A percentile compares a stretch with the other conserved stretches of the same genome.
Conservation (phyloP, 306 rosid species). For the Begonia loranthoides region DNA sequence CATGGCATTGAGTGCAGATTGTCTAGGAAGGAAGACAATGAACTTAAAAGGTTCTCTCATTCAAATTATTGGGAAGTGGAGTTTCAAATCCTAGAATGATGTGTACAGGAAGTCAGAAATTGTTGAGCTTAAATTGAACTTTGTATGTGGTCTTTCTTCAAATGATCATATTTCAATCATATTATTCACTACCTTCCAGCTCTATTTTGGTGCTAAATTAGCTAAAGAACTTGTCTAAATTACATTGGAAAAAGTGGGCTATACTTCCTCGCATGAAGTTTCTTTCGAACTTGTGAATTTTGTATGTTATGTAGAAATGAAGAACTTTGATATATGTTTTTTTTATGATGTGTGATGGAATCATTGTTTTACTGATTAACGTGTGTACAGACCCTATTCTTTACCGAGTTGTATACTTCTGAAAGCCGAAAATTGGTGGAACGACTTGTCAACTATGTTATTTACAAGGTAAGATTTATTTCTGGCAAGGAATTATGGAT, state of each 20-base stretch:
- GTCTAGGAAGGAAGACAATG: too few species aligned
- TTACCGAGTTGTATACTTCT: conserved; percentile 63
- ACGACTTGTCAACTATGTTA: conserved; percentile 73
- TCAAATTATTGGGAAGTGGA: too few species aligned
- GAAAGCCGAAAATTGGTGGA: conserved; percentile 74
- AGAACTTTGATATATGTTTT: not conserved
- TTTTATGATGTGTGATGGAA: not conserved
- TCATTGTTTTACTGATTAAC: not conserved
- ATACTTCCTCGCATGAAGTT: not conserved
- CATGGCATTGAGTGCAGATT: too few species aligned
- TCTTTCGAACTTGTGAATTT: not conserved
- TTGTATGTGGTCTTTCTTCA: too few species aligned
- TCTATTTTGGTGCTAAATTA: too few species aligned
- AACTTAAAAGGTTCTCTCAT: too few species aligned
- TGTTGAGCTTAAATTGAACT: too few species aligned
- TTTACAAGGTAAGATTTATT: conserved; percentile 61
- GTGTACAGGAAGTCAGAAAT: too few species aligned
- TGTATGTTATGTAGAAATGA: not conserved
- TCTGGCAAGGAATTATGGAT: not conserved
- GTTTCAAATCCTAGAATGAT: too few species aligned
- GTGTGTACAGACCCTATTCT: conserved; percentile 71
- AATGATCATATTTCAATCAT: too few species aligned
- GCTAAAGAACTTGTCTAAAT: not conserved
- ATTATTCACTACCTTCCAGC: too few species aligned
- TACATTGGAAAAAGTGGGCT: not conserved